phyloP scores from a whole-genome alignment of 2,329 filamentous ascomycete species.

The Fusarium sp. region DNA sequence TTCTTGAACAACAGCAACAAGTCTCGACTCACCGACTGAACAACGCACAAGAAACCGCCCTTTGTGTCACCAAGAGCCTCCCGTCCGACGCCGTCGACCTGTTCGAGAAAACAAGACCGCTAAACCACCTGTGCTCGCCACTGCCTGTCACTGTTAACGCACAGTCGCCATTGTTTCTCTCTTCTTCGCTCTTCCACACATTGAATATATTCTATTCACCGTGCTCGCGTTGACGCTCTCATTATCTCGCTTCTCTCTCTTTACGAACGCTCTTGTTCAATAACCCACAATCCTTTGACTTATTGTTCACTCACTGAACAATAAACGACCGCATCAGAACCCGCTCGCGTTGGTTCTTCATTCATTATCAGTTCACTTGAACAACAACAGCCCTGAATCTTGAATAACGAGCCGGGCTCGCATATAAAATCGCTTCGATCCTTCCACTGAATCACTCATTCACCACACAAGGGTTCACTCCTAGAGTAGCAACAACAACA shows the following conservation, averaged over 20 bases:
- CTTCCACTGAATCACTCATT: conserved; percentile 29
- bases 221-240: conserved; percentile 21
- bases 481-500: conserved; percentile 19
- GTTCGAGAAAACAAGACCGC: conserved; percentile 42
- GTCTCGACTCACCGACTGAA: conserved; percentile 28
- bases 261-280: conserved; percentile 25
- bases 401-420: conserved; percentile 26
- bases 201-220: conserved; percentile 20
- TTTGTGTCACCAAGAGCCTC: conserved; percentile 34
- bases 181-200: conserved; percentile 3
- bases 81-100: conserved; percentile 36
- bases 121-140: conserved; percentile 29
- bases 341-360: conserved; percentile 30
- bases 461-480: conserved; percentile 21
- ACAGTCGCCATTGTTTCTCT: conserved; percentile 21
- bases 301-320: conserved; percentile 30
- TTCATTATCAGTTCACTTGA: conserved; percentile 40
- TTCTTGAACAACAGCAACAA: conserved; percentile 16
- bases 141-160: conserved; percentile 36
- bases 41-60: conserved; percentile 26
- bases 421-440: conserved; percentile 33
- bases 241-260: conserved; percentile 38
- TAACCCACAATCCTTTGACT: conserved; percentile 41
- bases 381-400: conserved; percentile 30
- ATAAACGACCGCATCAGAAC: conserved; percentile 34